Evolutionary conservation across 192 early-diverging fungal species (phyloP), one percentile per base, ranked within the genome.

Genomic region (Powellomyces hirtus): DNA sequence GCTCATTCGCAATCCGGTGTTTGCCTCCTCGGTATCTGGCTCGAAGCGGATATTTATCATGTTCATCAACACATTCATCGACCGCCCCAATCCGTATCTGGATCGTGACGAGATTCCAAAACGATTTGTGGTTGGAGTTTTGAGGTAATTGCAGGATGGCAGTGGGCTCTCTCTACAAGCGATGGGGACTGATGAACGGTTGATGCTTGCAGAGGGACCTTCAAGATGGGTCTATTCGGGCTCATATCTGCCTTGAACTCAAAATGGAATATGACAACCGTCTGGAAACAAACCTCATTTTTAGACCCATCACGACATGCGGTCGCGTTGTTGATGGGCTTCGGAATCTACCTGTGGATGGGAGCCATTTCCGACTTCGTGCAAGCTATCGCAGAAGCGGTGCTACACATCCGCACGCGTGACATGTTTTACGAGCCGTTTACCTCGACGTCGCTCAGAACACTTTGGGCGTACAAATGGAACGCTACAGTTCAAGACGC

Each of bases 361-460:
- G 65, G 65, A 13, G 52, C 53, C 14, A 16, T 67, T 0, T 51
- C 65, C n/a, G 65, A 67, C 37, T n/a, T 67, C 0, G 18, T 35
- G 6, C 22, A 38, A n/a, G 37, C 31, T 0, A 7, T 67, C 3
- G 22, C 50, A 6, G 65, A 67, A 51, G 16, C 34, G 6, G 26
- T 67, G 18, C 38, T 67, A 5, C n/a, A 33, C 10, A 51, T 67
- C 6, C 65, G 65, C 22, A 58, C 36, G 35, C 52, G 52, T 18
- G 65, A 67, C 65, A 58, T 67, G 51, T 67, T 67, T 40, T n/a
- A 55, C 22, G 16, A 22, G n/a, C 65, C 65, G 36, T 67, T 36
- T 29, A 1, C 30, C 8, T 4, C 65, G 10, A 67, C 53, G 20
- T 40, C 35, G 18, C 33, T 67, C n/a, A 51, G 65, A 1, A 29